Base-by-base conservation (phyloP, 768 basidiomycete genomes). In the Russula lepida region DNA sequence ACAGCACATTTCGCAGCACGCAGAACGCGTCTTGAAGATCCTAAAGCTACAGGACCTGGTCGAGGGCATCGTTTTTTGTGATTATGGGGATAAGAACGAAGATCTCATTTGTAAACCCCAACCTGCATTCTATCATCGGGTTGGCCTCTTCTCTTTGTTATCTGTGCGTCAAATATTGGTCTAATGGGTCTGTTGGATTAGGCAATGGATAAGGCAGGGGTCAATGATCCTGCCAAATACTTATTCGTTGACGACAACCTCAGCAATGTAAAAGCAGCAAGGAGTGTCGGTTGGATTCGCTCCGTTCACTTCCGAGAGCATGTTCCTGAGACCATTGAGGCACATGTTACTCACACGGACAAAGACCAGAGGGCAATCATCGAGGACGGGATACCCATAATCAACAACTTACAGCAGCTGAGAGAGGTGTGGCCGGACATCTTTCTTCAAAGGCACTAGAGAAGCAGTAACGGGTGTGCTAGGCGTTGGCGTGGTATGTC, bases 41-140 rank as follows among this genome's bases (percentile, higher is more conserved):
- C 76, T 94, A 41, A 76, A 81, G 52, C 71, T 94, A 11, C 80
- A 82, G 23, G 88, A 92, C 69, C 81, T 84, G 48, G 75, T 94
- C 56, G 82, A 84, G 60, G 89, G 85, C 4, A 70, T 94, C 17
- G 82, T 90, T 11, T 94, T 76, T 68, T 94, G 92, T 68, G 84
- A 94, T 71, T 94, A 93, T 66, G 71, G 75, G 25, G 66, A 81
- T 41, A 75, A 80, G 13, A 69, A 85, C 62, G 76, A 80, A 19
- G 69, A 86, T 63, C 89, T 94, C 70, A 76, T 78, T 4, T 92
- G 90, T 75, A 94, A 94, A 68, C 92, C 92, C 4, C 89, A 93
- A 65, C 72, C 81, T 1, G 79, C 82, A 56, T 94, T 77, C 69
- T 94, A 88, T 68, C 69, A 74, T 46, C 74, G 82, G 72, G 90